A percentile compares a stretch with the other conserved stretches of the same genome.
phyloP scores from a whole-genome alignment of 805 yeast species.

The Pichia ethanolica region DNA sequence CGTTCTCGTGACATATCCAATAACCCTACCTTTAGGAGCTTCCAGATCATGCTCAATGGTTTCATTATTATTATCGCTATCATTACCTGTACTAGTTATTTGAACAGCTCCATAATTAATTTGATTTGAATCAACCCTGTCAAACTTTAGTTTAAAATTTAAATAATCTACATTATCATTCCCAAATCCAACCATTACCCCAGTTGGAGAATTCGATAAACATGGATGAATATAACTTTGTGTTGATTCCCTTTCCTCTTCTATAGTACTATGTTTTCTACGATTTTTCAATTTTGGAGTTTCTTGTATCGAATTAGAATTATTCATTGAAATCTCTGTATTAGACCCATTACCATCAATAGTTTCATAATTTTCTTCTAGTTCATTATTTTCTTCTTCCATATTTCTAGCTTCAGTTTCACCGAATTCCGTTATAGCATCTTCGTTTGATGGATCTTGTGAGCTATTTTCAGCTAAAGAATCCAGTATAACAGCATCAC shows the following conservation, averaged over 20 bases:
- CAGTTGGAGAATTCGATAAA: constrained; percentile 39
- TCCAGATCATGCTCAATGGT: constrained; percentile 2
- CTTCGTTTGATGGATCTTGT: background rate
- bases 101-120: background rate
- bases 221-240: constrained; percentile 45
- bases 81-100: background rate
- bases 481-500: constrained; percentile 13
- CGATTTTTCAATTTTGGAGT: background rate
- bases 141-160: constrained; percentile 17
- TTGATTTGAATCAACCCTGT: too few species aligned
- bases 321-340: constrained; percentile 12
- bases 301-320: too few species aligned
- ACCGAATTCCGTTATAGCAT: background rate
- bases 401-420: background rate
- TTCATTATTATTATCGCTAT: background rate
- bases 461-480: constrained; percentile 4
- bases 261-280: constrained; percentile 42
- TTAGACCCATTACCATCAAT: background rate
- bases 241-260: constrained; percentile 47
- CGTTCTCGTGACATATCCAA: constrained; percentile 2
- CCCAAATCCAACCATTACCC: constrained; percentile 52
- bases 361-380: too few species aligned
- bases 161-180: constrained; percentile 42
- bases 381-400: background rate
- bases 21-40: background rate